These are phyloP conservation scores for Neurospora intermedia DNA, from an alignment of 495 filamentous ascomycete species.

Conservation along the genomic window DNA sequence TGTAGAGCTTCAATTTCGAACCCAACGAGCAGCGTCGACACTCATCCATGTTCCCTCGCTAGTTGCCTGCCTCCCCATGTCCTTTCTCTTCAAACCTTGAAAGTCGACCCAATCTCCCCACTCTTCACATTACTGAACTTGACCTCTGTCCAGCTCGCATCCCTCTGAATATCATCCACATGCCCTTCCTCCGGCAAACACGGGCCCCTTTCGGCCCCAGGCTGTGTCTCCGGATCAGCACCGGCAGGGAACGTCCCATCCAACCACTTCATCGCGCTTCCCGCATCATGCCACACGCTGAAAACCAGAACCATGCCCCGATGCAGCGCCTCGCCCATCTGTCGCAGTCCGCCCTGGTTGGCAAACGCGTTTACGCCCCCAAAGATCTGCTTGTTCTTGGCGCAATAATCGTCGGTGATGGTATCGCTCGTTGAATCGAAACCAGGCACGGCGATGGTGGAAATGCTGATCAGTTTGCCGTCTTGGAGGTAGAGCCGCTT, in stretches of 20 bases:
- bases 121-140: constrained; percentile 59
- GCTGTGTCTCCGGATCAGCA: constrained; percentile 7
- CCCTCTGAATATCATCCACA: constrained; percentile 38
- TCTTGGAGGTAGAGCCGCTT: constrained; percentile 51
- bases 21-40: background rate
- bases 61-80: too few species aligned
- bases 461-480: constrained; percentile 32
- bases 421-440: constrained; percentile 23
- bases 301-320: constrained; percentile 52
- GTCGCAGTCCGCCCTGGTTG: constrained; percentile 42
- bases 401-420: constrained; percentile 50
- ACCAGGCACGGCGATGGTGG: constrained; percentile 6
- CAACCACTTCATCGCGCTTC: constrained; percentile 59
- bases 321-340: constrained; percentile 47
- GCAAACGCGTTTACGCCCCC: constrained; percentile 26
- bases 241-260: constrained; percentile 18
- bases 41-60: too few species aligned
- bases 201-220: constrained; percentile 47
- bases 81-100: background rate
- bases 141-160: constrained; percentile 42
- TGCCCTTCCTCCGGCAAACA: constrained; percentile 46
- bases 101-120: constrained; percentile 48
- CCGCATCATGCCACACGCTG: constrained; percentile 57
- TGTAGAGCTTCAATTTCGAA: too few species aligned
- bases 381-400: constrained; percentile 15